Evolutionary conservation across 2,329 filamentous ascomycete species (phyloP), one percentile per base, ranked within the genome.

Genomic region (Beauveria varroae): DNA sequence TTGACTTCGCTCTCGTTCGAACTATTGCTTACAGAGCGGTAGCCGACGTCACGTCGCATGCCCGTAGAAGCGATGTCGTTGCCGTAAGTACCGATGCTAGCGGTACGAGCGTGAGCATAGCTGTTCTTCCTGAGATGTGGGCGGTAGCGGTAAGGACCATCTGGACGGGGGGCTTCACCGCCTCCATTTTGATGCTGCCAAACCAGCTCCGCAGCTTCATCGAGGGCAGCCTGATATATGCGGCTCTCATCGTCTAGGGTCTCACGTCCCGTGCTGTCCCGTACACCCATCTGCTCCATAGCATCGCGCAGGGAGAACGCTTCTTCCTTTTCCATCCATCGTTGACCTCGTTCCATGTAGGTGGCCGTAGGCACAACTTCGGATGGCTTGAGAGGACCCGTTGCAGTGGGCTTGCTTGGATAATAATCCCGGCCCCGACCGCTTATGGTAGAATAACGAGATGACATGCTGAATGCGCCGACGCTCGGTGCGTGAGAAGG

Each of bases 281-380:
- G 78, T 49, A 89, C 65, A 62, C 89, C 84, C 81, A 92, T 84
- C 67, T 90, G 86, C 66, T 91, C 84, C 79, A 93, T 85, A 12
- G 89, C 89, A 63, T 86, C 81, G 20, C 87, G 83, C 63, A 93
- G 74, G 22, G 88, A 88, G 41, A 81, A 81, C 4, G 85, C 87
- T 73, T 93, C 89, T 69, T 91, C 88, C 71, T 89, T 90, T 72
- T 93, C 89, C 83, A 90, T 89, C 87, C 88, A 91, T 67, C 89
- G 79, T 69, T 86, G 84, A 20, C 87, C 88, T 61, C 86, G 83
- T 72, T 92, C 89, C 61, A 90, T 86, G 71, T 92, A 92, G 8
- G 82, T 85, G 49, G 85, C 79, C 63, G 81, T 89, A 7, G 86
- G 83, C 18, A 88, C 85, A 54, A 88, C 80, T 56, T 86, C 80